Percentiles rank a stretch among this genome's conserved stretches.
These are phyloP conservation scores for Melampsora larici-populina DNA, from an alignment of 1,284 basidiomycete species.

Conservation along the genomic window DNA sequence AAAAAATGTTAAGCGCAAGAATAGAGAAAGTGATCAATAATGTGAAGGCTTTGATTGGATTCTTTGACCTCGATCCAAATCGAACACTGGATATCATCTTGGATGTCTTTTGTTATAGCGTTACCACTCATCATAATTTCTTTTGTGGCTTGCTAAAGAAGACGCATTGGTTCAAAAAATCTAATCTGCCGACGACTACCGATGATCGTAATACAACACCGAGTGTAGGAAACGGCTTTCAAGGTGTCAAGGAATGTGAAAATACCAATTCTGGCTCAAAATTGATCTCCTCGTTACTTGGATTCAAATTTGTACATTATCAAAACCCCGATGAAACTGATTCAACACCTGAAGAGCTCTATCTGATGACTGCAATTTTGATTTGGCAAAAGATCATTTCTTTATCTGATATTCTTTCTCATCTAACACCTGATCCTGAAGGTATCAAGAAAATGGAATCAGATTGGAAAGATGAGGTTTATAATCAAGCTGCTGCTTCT, in stretches of 20 bases:
- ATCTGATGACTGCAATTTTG: constrained; percentile 77
- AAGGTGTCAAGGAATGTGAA: constrained; percentile 11
- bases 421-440: constrained; percentile 60
- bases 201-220: neutral
- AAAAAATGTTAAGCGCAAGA: constrained; percentile 62
- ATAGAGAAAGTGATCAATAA: constrained; percentile 77
- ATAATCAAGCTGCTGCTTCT: constrained; percentile 20
- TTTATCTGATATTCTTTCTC: constrained; percentile 78
- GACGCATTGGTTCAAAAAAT: constrained; percentile 69
- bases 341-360: constrained; percentile 68
- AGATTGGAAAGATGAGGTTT: constrained; percentile 34
- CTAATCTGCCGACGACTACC: constrained; percentile 30
- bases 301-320: constrained; percentile 91
- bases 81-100: constrained; percentile 89
- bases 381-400: constrained; percentile 82
- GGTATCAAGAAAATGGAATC: constrained; percentile 47
- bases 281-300: constrained; percentile 83
- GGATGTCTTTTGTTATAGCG: constrained; percentile 78
- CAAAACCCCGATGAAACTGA: constrained; percentile 63
- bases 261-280: constrained; percentile 56
- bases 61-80: constrained; percentile 93
- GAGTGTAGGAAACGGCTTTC: neutral
- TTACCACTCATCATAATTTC: constrained; percentile 82
- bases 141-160: constrained; percentile 79
- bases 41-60: constrained; percentile 78